Evolutionary conservation across 192 early-diverging fungal genomes (phyloP).

Genomic region (Coemansia sp.): DNA sequence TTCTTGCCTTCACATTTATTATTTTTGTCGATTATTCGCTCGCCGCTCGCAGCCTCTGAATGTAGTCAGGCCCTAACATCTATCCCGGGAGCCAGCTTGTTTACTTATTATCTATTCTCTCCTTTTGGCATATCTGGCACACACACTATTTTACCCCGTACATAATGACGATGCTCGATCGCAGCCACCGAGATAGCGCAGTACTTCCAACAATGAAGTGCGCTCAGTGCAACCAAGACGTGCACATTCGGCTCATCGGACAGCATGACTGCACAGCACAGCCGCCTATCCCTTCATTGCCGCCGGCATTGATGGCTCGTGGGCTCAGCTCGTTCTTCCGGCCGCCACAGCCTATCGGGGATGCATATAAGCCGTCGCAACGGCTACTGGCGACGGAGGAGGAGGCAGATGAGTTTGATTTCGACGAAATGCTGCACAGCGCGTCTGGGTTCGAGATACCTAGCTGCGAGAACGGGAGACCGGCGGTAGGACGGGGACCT

Average conservation of each 20-base stretch:
- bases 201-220: slow-evolving; percentile 53
- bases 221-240: slow-evolving; percentile 51
- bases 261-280: slow-evolving; percentile 40
- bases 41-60: neutral
- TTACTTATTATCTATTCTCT: neutral
- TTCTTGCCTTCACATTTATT: neutral
- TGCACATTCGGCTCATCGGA: slow-evolving; percentile 49
- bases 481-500: neutral
- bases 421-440: slow-evolving; percentile 42
- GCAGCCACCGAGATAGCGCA: slow-evolving; percentile 45
- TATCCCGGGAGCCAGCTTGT: neutral
- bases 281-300: slow-evolving; percentile 30
- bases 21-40: neutral
- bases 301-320: slow-evolving; percentile 9
- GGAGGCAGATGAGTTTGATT: slow-evolving; percentile 45
- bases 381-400: slow-evolving; percentile 27
- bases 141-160: too few relatives aligned
- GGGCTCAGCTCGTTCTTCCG: slow-evolving; percentile 44
- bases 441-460: slow-evolving; percentile 11
- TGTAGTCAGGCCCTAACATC: neutral
- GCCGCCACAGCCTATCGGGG: slow-evolving; percentile 1
- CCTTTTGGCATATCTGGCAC: neutral
- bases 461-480: slow-evolving; percentile 11
- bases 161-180: slow-evolving; percentile 30
- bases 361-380: slow-evolving; percentile 43